Base-by-base conservation (phyloP, 108 stramenopile species). In the Skeletonema costatum region DNA sequence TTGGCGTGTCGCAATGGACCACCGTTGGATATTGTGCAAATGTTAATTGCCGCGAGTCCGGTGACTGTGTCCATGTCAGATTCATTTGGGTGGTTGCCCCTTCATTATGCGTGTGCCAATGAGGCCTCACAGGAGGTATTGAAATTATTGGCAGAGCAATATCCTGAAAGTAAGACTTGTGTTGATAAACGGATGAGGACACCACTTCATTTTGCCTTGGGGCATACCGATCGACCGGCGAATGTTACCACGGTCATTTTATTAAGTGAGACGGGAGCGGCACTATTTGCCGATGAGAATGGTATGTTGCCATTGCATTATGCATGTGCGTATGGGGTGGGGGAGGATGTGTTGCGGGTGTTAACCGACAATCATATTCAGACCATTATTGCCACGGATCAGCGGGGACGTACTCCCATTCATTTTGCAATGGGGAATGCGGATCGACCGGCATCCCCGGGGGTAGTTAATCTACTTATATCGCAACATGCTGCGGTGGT, bases 311-410 rank as follows among this genome's bases (percentile, higher is more conserved):
- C 90, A 4, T 78, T 94, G 2, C 93, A 95, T 56, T 92, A 90
- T 76, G 93, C 93, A n/a, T 95, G 93, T 72, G 87, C 90, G 19
- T 95, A 91, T 68, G 94, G 94, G 46, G 89, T 88, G 4, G 81
- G 89, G 4, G 89, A 87, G 39, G 91, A 91, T 53, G 80, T 83
- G 38, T 61, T 95, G 16, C 74, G 78, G 29, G 87, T 88, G 17
- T 64, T 95, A 25, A 90, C 82, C 12, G 88, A 84, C 36, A 86
- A 83, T 11, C 76, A 87, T 66, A 77, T 77, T 10, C 82, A 80
- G 8, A 90, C 88, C 1, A 84, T 92, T 53, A 74, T 68, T 2
- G 64, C 88, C 9, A 66, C 50, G 58, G 94, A 95, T 76, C 60
- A 56, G 10, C 71, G 80, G 4, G 79, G 79, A 1, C 73, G 92